Percentiles rank a stretch among this genome's conserved stretches.
Evolutionary conservation across 257 asterid species (phyloP).

Genomic region (Forsythia suspensa): DNA sequence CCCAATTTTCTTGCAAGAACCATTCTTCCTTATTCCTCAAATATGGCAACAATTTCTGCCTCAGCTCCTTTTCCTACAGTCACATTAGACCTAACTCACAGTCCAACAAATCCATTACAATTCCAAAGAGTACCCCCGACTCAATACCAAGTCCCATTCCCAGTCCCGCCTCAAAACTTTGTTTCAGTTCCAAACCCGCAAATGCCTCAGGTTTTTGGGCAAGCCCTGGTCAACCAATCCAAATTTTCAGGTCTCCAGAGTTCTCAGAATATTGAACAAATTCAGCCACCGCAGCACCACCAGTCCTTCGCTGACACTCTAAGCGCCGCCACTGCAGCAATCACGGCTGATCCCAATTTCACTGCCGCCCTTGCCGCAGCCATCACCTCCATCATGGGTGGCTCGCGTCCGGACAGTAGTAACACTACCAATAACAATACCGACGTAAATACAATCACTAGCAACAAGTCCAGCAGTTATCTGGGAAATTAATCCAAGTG

Average conservation of each 20-base stretch:
- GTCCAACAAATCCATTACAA: constrained; percentile 55
- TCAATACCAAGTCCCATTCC: constrained; percentile 59
- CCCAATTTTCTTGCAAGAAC: constrained; percentile 72
- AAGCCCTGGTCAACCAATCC: constrained; percentile 65
- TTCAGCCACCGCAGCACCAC: constrained; percentile 18
- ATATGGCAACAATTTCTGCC: constrained; percentile 91
- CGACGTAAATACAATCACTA: constrained; percentile 34
- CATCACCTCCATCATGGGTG: constrained; percentile 74
- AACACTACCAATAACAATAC: constrained; percentile 24
- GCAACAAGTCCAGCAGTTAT: constrained; percentile 36
- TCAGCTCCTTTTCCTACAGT: constrained; percentile 96
- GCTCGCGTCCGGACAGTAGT: constrained; percentile 38
- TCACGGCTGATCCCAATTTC: constrained; percentile 84
- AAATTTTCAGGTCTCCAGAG: constrained; percentile 80
- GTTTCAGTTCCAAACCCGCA: constrained; percentile 23
- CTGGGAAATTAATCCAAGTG: constrained; percentile 34
- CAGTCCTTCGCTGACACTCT: constrained; percentile 58
- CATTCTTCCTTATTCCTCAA: constrained; percentile 70
- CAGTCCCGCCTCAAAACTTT: constrained; percentile 32
- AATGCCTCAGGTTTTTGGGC: constrained; percentile 53
- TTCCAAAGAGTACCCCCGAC: constrained; percentile 40
- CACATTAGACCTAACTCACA: constrained; percentile 86
- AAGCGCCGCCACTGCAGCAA: constrained; percentile 79
- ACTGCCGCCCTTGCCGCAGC: constrained; percentile 92
- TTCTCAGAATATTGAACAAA: constrained; percentile 37